These are phyloP conservation scores for Coprinopsis sp. DNA, from an alignment of 768 basidiomycete genomes.

Conservation along the genomic window DNA sequence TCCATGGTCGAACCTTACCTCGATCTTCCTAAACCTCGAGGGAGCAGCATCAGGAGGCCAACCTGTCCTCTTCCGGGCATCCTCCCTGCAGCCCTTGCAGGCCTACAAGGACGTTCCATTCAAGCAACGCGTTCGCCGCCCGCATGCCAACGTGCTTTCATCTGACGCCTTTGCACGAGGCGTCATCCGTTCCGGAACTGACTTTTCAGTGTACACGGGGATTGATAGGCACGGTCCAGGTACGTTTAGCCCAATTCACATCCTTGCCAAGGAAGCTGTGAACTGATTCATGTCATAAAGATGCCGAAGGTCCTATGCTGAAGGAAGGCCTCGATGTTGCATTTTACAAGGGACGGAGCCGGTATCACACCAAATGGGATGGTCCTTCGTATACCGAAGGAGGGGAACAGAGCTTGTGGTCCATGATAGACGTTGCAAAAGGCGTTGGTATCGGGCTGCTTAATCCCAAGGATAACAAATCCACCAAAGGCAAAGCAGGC, in stretches of 20 bases:
- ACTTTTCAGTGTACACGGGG: slow-evolving; percentile 63
- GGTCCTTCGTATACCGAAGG: slow-evolving; percentile 56
- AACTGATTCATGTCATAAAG: slow-evolving; percentile 8
- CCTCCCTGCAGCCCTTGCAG: slow-evolving; percentile 51
- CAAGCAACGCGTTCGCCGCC: slow-evolving; percentile 28
- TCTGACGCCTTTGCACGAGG: slow-evolving; percentile 66
- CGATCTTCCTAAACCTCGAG: slow-evolving; percentile 77
- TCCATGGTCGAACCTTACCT: slow-evolving; percentile 63
- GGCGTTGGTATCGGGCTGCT: slow-evolving; percentile 54
- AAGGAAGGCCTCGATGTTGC: slow-evolving; percentile 75
- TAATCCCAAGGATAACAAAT: slow-evolving; percentile 25
- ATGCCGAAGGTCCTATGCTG: slow-evolving; percentile 19
- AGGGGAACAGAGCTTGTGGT: slow-evolving; percentile 56
- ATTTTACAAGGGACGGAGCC: slow-evolving; percentile 69
- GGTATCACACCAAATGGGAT: slow-evolving; percentile 76
- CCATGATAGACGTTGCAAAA: slow-evolving; percentile 67
- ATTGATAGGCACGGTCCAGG: slow-evolving; percentile 13
- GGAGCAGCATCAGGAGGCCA: slow-evolving; percentile 78
- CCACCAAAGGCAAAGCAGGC: slow-evolving; percentile 7
- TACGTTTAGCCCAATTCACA: background rate
- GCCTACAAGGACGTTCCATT: slow-evolving; percentile 34
- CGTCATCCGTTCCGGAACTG: slow-evolving; percentile 64
- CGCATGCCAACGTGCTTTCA: slow-evolving; percentile 67
- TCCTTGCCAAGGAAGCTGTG: background rate
- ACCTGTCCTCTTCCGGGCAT: slow-evolving; percentile 71